Base-by-base conservation (phyloP, 176 grass and related monocot genomes). In the Otatea glauca region DNA sequence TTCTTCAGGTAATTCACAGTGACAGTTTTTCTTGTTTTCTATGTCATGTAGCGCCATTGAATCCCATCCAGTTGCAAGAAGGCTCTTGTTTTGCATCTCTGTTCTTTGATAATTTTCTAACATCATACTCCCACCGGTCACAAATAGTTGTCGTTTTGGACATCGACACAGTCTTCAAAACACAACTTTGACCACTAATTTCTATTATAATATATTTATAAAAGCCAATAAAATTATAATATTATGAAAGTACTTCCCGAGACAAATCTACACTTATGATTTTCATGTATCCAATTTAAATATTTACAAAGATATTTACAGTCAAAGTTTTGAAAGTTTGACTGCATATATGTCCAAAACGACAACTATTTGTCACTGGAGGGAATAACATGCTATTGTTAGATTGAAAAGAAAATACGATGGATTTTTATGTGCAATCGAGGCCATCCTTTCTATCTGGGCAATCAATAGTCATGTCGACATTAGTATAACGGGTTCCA, bases 1-100 rank as follows among this genome's bases (percentile, higher is more conserved):
- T 98, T 65, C 95, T 98, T 85, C 95, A 98, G 95, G 95, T 98
- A 88, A 62, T 64, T 67, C 9, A 12, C 3, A 7, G 24, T 5
- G 9, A 45, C 18, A 13, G 34, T 44, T 37, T 60, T 24, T 42
- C 17, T 10, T 6, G 5, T 43, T 72, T 27, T 25, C 11, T 65
- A n/a, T 79, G 63, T 25, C n/a, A 77, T 85, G 64, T 35, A 78
- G 34, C 18, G 34, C 18, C 16, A 78, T 34, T 59, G 47, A 20
- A 21, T 54, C 24, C 25, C 72, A 69, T 64, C 1, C 50, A 51
- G 11, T 81, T 17, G 27, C 70, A 75, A 63, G 23, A 9, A 45
- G 58, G 0, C 14, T 77, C n/a, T 34, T 61, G 37, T 71, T 71
- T 72, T 18, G 20, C 18, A 78, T 73, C 23, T 41, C 64, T 88